Conservation (phyloP, 73 alveolate genomes). For the Tetrahymena borealis region DNA sequence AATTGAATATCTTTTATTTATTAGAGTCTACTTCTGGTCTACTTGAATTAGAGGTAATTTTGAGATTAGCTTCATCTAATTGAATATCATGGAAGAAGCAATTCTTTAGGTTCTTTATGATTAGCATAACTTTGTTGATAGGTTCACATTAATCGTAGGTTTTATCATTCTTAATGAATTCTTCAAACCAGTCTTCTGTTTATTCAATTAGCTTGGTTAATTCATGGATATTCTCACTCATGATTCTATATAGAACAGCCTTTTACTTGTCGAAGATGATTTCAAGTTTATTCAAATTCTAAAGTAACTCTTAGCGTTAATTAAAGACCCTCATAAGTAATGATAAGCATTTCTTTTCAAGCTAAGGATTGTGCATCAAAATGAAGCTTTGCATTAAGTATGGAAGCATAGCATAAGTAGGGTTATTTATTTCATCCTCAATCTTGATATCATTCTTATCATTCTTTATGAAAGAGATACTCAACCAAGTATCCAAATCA, state of each 20-base stretch:
- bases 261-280: slow-evolving; percentile 12
- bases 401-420: slow-evolving; percentile 9
- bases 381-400: slow-evolving; percentile 22
- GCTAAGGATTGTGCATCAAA: slow-evolving; percentile 11
- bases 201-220: slow-evolving; percentile 17
- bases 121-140: background rate
- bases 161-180: slow-evolving; percentile 8
- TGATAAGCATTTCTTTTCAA: slow-evolving; percentile 14
- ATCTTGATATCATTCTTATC: slow-evolving; percentile 3
- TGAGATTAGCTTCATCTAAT: background rate
- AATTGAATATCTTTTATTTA: slow-evolving; percentile 18
- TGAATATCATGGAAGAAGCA: slow-evolving; percentile 19
- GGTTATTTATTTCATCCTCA: slow-evolving; percentile 22
- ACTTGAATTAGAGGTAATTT: background rate
- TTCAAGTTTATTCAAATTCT: slow-evolving; percentile 17
- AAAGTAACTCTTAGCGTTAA: slow-evolving; percentile 27
- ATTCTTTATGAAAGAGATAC: background rate
- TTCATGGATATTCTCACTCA: slow-evolving; percentile 9
- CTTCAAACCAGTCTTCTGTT: slow-evolving; percentile 40
- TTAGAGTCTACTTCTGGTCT: slow-evolving; percentile 13
- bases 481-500: background rate
- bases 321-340: slow-evolving; percentile 35
- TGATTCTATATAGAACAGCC: slow-evolving; percentile 5
- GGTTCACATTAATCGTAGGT: slow-evolving; percentile 21
- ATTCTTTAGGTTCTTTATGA: slow-evolving; percentile 18